Percentiles rank a stretch among this genome's conserved stretches.
Evolutionary conservation across 2,329 filamentous ascomycete species (phyloP).

Genomic region (Colletotrichum euphorbiae): DNA sequence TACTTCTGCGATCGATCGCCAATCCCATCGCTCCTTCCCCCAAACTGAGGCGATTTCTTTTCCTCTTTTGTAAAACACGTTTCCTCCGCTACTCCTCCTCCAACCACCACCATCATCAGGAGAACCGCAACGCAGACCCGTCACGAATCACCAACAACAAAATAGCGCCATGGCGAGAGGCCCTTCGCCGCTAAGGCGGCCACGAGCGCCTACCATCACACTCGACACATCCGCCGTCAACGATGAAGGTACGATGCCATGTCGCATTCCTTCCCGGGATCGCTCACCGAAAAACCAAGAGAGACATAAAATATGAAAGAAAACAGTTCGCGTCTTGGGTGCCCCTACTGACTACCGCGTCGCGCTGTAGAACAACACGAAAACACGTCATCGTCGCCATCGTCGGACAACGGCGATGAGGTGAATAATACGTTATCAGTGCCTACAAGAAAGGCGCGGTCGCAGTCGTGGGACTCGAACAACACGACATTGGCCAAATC

Average conservation of each 20-base stretch:
- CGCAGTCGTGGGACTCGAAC: slow-evolving; percentile 39
- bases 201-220: slow-evolving; percentile 41
- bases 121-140: not conserved
- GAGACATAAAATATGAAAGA: not conserved
- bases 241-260: slow-evolving; percentile 39
- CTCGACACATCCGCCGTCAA: slow-evolving; percentile 40
- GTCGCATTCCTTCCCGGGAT: slow-evolving; percentile 20
- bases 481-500: slow-evolving; percentile 38
- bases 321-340: not conserved
- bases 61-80: too few species aligned
- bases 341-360: slow-evolving; percentile 21
- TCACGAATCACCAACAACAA: not conserved
- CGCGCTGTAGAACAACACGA: slow-evolving; percentile 24
- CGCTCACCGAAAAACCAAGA: not conserved
- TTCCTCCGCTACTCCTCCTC: not conserved
- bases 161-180: slow-evolving; percentile 26
- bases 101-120: not conserved
- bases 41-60: not conserved
- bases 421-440: slow-evolving; percentile 40
- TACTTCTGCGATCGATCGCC: not conserved
- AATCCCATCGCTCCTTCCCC: not conserved
- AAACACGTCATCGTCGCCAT: slow-evolving; percentile 26
- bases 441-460: slow-evolving; percentile 40
- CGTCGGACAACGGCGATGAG: slow-evolving; percentile 34
- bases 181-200: slow-evolving; percentile 29